Evolutionary conservation across 1,284 basidiomycete species (phyloP), one percentile per base, ranked within the genome.

Genomic region (Cutaneotrichosporon curvatum): DNA sequence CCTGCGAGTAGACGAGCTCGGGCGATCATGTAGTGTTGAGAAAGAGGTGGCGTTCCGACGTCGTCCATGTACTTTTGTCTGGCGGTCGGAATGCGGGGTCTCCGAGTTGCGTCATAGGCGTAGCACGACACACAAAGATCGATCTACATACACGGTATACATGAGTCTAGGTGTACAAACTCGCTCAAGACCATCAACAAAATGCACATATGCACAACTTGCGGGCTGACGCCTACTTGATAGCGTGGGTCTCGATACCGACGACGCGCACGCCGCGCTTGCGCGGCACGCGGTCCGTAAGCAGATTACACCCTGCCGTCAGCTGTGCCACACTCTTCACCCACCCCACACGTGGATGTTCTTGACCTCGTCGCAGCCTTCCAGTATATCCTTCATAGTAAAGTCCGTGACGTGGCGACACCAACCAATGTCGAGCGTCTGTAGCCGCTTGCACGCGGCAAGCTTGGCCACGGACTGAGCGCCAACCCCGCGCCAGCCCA

Each of bases 351-450:
- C 70, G 28, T 56, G 52, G 22, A 73, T 43, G 11, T 48, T 32
- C 45, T 67, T 49, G 31, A 72, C 54, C 2, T 51, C 20, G 1
- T 55, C 56, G 42, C 74, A 74, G 0, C 73, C 74, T 14, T 85
- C 81, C 54, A 89, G 65, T 59, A 89, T 72, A 18, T 71, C 76
- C 66, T 86, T 84, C 51, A 97, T 70, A 2, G 85, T 75, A 60
- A 84, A 89, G 67, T 98, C 86, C 56, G 92, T 85, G 25, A 88
- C 77, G 31, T 80, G 78, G 35, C 94, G 74, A 56, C 91, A 92
- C 79, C 88, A 98, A 1, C 90, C 84, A 6, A 95, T 67, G 61
- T 98, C 87, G 30, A 97, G 61, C 60, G 73, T 76, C 53, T 70
- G 73, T 56, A 96, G 61, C 20, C 76, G 70, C 4, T 61, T 66